phyloP scores from a whole-genome alignment of 306 rosid genomes.

The Castanea sativa region DNA sequence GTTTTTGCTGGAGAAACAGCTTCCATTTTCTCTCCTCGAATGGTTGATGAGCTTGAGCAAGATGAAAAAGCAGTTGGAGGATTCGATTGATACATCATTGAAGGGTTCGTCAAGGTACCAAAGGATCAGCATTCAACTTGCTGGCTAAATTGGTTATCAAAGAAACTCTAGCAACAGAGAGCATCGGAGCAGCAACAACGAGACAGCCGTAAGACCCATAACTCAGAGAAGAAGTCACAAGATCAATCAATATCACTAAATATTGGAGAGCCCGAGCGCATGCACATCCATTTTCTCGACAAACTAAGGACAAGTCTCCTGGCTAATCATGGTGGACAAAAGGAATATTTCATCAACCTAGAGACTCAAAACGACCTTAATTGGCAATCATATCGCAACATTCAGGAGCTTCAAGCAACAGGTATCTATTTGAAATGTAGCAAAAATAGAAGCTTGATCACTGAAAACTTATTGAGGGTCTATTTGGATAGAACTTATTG shows the following conservation, averaged over 20 bases:
- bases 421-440: not conserved
- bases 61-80: accelerated
- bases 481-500: no score
- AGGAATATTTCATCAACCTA: not conserved
- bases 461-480: no score
- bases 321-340: not conserved
- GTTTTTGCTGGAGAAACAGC: constrained; percentile 29
- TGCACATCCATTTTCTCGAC: constrained; percentile 2
- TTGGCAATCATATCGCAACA: not conserved
- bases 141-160: no score
- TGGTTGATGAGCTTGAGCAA: not conserved
- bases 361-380: not conserved
- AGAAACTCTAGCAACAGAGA: no score
- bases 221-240: not conserved
- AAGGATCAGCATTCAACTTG: no score
- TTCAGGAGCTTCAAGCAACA: not conserved
- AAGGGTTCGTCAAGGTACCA: no score
- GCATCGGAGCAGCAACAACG: no score
- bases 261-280: no score
- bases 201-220: no score
- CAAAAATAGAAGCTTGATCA: not conserved
- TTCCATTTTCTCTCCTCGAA: constrained; percentile 15
- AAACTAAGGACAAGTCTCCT: not conserved
- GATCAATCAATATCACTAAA: not conserved
- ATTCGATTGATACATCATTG: not conserved